phyloP scores from a whole-genome alignment of 208 protist genomes.

The Trypanosoma lewisi region DNA sequence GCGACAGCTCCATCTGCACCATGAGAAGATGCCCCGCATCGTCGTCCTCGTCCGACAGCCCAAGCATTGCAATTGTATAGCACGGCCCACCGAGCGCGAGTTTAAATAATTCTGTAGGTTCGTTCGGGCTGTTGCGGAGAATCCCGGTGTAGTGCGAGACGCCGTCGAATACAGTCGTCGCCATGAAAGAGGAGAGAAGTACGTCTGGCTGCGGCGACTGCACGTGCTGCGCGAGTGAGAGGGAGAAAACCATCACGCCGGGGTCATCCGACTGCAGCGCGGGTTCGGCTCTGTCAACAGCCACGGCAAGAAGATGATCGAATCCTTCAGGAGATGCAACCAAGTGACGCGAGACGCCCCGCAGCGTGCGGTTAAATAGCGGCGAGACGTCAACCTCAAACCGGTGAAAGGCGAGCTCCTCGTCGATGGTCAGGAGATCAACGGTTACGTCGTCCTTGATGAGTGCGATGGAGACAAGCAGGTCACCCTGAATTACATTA shows the following conservation, averaged over 20 bases:
- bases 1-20: slow-evolving; percentile 42
- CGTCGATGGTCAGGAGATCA: slow-evolving; percentile 60
- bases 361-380: slow-evolving; percentile 47
- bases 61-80: slow-evolving; percentile 56
- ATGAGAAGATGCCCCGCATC: slow-evolving; percentile 49
- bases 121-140: slow-evolving; percentile 33
- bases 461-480: slow-evolving; percentile 72
- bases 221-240: slow-evolving; percentile 51
- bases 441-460: slow-evolving; percentile 71
- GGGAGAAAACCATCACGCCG: slow-evolving; percentile 74
- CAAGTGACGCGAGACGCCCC: slow-evolving; percentile 46
- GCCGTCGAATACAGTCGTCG: slow-evolving; percentile 69
- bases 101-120: slow-evolving; percentile 67
- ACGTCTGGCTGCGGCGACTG: slow-evolving; percentile 46
- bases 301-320: slow-evolving; percentile 57
- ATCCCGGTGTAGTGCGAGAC: slow-evolving; percentile 67
- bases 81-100: slow-evolving; percentile 49
- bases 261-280: slow-evolving; percentile 66
- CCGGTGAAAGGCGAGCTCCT: slow-evolving; percentile 43
- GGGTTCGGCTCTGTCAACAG: slow-evolving; percentile 68
- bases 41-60: slow-evolving; percentile 72
- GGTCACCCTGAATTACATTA: slow-evolving; percentile 38
- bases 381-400: slow-evolving; percentile 66
- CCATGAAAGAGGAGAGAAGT: slow-evolving; percentile 63
- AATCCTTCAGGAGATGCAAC: slow-evolving; percentile 57